Conservation (phyloP, 768 basidiomycete species). For the Lactarius trivialis region DNA sequence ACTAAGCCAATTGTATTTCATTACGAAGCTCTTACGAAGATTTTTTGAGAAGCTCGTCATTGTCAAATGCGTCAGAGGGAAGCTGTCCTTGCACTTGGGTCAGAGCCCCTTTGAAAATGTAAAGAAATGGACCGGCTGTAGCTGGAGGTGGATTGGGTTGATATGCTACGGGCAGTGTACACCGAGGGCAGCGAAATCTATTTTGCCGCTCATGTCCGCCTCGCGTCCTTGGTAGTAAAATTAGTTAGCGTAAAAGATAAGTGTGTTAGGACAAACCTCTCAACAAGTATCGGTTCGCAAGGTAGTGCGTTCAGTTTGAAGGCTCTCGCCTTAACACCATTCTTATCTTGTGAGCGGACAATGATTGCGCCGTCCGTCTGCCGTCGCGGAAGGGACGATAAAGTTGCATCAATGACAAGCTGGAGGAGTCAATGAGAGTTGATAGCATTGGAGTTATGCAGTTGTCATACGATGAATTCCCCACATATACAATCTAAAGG, state of each 20-base stretch:
- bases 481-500: conserved; percentile 76
- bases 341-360: conserved; percentile 64
- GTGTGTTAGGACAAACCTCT: conserved; percentile 47
- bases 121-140: conserved; percentile 72
- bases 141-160: conserved; percentile 71
- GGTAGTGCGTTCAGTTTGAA: conserved; percentile 83
- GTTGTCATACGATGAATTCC: conserved; percentile 67
- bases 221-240: conserved; percentile 33
- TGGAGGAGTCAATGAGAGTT: conserved; percentile 26
- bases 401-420: conserved; percentile 77
- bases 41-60: conserved; percentile 30
- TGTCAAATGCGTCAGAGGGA: conserved; percentile 76
- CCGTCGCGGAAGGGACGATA: conserved; percentile 61
- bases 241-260: conserved; percentile 25
- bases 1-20: neutral
- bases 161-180: conserved; percentile 65
- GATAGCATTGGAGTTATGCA: neutral
- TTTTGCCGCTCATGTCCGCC: conserved; percentile 73
- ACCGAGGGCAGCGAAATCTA: conserved; percentile 62
- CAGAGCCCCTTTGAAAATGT: conserved; percentile 73
- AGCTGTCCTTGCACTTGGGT: conserved; percentile 87
- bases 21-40: neutral
- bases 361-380: conserved; percentile 77
- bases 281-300: conserved; percentile 64
- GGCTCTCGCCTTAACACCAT: conserved; percentile 50